phyloP scores from a whole-genome alignment of 2,329 filamentous ascomycete genomes.

The Ilyonectria sp. region DNA sequence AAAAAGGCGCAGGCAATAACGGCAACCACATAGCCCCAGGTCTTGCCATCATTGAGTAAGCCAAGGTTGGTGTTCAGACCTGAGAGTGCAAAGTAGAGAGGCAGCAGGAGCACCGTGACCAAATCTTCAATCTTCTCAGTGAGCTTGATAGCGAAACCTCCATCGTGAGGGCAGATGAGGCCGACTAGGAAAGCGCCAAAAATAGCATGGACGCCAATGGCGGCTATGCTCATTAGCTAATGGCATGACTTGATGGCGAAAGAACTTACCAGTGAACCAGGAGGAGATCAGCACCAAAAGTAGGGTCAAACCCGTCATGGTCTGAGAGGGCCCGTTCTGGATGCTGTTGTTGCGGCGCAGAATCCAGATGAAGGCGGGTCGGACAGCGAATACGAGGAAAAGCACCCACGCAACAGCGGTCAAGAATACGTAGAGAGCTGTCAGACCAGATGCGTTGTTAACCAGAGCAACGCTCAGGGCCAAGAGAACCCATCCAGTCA shows the following conservation, averaged over 20 bases:
- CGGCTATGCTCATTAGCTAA: conserved; percentile 50
- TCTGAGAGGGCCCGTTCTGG: conserved; percentile 89
- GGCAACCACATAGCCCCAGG: conserved; percentile 92
- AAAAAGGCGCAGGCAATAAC: conserved; percentile 86
- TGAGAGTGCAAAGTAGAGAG: conserved; percentile 94
- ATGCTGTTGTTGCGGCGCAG: conserved; percentile 82
- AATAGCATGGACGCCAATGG: conserved; percentile 94
- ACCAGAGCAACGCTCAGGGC: conserved; percentile 94
- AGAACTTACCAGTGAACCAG: conserved; percentile 79
- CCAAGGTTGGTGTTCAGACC: conserved; percentile 91
- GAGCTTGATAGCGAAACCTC: conserved; percentile 90
- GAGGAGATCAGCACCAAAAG: conserved; percentile 83
- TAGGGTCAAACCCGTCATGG: conserved; percentile 86
- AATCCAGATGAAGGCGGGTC: conserved; percentile 82
- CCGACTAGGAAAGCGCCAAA: conserved; percentile 94
- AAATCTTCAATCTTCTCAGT: conserved; percentile 97
- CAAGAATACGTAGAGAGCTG: conserved; percentile 88
- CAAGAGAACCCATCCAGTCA: conserved; percentile 82
- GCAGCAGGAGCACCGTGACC: conserved; percentile 85
- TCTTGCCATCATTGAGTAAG: conserved; percentile 83
- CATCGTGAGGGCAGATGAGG: conserved; percentile 90
- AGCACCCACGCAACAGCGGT: conserved; percentile 82
- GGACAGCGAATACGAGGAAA: conserved; percentile 80
- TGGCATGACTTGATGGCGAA: not conserved
- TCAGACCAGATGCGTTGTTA: conserved; percentile 86